These are phyloP conservation scores for Globisporangium lucens DNA, from an alignment of 352 stramenopile species.

Conservation along the genomic window DNA sequence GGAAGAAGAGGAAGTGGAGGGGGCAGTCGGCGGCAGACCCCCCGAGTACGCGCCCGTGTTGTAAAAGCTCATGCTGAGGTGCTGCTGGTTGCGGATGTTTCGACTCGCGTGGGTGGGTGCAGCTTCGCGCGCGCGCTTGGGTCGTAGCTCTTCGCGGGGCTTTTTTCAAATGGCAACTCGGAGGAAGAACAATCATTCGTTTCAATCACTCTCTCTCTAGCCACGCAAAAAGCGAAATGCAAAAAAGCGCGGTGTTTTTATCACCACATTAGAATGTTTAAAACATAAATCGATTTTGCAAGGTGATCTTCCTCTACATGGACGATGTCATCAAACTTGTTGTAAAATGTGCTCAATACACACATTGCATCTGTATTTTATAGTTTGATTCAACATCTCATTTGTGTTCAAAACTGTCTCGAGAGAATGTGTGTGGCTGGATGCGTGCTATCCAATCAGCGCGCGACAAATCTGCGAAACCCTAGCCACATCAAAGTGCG, in stretches of 20 bases:
- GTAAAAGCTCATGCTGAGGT: conserved; percentile 11
- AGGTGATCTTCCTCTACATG: too few relatives aligned
- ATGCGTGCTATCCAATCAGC: background rate
- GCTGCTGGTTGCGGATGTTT: background rate
- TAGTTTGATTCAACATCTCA: background rate
- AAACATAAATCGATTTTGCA: background rate
- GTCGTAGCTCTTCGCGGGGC: conserved; percentile 14
- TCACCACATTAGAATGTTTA: background rate
- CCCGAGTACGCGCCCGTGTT: conserved; percentile 4
- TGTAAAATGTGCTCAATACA: background rate
- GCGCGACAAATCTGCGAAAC: background rate
- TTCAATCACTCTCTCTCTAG: conserved; percentile 17
- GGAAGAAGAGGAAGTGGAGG: background rate
- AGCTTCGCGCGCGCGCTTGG: background rate
- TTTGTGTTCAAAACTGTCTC: background rate
- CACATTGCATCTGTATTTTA: background rate
- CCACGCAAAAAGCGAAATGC: conserved; percentile 7
- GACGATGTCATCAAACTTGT: too few relatives aligned
- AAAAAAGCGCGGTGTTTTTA: background rate
- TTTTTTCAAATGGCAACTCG: conserved; percentile 19
- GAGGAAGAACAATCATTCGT: conserved; percentile 17
- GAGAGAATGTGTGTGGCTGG: background rate
- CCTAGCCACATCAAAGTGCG: background rate
- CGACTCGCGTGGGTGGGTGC: background rate
- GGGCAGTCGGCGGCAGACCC: background rate